Evolutionary conservation across 1,139 yeast genomes (phyloP).

Genomic region (Kodamaea ohmeri): DNA sequence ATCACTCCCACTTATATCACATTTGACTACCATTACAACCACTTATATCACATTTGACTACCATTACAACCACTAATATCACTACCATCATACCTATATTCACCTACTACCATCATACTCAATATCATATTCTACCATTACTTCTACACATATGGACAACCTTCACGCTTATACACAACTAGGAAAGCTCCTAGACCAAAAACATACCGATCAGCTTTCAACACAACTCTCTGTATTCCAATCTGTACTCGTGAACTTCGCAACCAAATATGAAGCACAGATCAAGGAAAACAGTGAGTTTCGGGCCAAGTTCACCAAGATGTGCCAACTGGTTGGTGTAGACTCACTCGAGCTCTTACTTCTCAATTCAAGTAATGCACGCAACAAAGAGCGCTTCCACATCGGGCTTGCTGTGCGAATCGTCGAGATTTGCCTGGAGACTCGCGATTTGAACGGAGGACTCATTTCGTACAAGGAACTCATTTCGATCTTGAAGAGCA

Average conservation of each 20-base stretch:
- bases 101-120: neutral
- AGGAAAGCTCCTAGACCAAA: slow-evolving; percentile 26
- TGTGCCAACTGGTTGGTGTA: slow-evolving; percentile 78
- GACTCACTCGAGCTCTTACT: slow-evolving; percentile 66
- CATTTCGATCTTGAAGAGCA: slow-evolving; percentile 24
- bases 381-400: slow-evolving; percentile 41
- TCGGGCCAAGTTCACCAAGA: slow-evolving; percentile 65
- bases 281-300: slow-evolving; percentile 63
- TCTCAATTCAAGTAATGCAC: slow-evolving; percentile 11
- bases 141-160: no score
- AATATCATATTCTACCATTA: no score
- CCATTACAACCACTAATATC: neutral
- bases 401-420: slow-evolving; percentile 68
- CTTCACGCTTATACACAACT: slow-evolving; percentile 21
- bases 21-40: neutral
- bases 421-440: slow-evolving; percentile 70
- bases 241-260: slow-evolving; percentile 59
- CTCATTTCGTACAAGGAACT: slow-evolving; percentile 65
- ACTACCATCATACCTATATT: neutral
- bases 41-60: neutral
- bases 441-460: slow-evolving; percentile 78
- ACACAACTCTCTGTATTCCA: slow-evolving; percentile 62
- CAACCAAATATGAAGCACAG: slow-evolving; percentile 60
- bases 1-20: no score
- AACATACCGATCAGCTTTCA: slow-evolving; percentile 50